Percentiles rank a stretch among this genome's conserved stretches.
Evolutionary conservation across 257 asterid species (phyloP).

Genomic region (Jasminum sambac): DNA sequence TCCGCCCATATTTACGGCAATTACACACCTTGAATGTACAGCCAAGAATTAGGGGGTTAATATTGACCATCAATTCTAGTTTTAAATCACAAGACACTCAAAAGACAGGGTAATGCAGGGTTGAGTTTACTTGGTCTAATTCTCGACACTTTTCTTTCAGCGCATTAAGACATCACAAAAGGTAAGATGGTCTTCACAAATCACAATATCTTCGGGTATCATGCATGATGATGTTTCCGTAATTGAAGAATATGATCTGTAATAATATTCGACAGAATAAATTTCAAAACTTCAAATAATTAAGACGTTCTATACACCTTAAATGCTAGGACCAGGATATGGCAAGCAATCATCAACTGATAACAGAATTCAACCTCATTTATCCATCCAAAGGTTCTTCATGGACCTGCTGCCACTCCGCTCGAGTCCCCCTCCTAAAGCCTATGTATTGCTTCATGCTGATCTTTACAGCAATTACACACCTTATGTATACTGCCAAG

Average conservation of each 20-base stretch:
- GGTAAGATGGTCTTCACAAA: background rate
- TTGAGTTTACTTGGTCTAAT: background rate
- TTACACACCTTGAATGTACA: conserved; percentile 57
- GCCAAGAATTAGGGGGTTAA: conserved; percentile 82
- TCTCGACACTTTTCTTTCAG: background rate
- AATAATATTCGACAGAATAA: no score
- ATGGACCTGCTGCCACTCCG: conserved; percentile 51
- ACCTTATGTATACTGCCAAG: conserved; percentile 73
- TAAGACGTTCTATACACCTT: background rate
- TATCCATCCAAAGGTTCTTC: conserved; percentile 58
- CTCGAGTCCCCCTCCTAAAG: conserved; percentile 62
- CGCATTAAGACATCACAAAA: background rate
- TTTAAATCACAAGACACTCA: no score
- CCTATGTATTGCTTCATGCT: conserved; percentile 53
- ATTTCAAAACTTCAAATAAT: no score
- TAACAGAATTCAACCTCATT: background rate
- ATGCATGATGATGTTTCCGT: conserved; percentile 6
- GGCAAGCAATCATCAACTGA: background rate
- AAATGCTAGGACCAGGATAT: background rate
- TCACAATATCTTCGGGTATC: background rate
- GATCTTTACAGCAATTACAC: conserved; percentile 80
- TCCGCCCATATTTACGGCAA: conserved; percentile 86
- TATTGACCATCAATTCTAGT: background rate
- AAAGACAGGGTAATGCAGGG: background rate
- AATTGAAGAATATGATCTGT: background rate